A percentile compares a stretch with the other conserved stretches of the same genome.
These are phyloP conservation scores for Lachnellula occidentalis DNA, from an alignment of 2,329 filamentous ascomycete genomes.

Conservation along the genomic window DNA sequence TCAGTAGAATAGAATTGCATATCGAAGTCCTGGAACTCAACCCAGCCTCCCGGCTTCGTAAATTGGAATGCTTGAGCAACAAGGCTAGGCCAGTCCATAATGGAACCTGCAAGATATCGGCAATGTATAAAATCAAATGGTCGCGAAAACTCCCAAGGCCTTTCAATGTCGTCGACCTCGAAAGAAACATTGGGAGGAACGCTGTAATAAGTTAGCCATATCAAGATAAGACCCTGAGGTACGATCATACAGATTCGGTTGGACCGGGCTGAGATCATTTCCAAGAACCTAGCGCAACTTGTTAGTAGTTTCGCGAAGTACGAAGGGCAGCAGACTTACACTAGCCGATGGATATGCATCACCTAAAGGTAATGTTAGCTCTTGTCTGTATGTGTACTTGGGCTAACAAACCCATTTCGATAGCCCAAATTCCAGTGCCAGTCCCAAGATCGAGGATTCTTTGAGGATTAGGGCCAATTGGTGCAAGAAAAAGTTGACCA, in stretches of 20 bases:
- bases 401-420: conserved; percentile 47
- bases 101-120: conserved; percentile 29
- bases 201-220: conserved; percentile 19
- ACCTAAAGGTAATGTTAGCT: conserved; percentile 1
- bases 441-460: conserved; percentile 38
- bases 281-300: conserved; percentile 34
- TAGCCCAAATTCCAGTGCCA: conserved; percentile 56
- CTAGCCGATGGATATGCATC: conserved; percentile 12
- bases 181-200: conserved; percentile 58
- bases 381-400: conserved; percentile 20
- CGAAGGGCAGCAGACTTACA: not conserved
- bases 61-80: conserved; percentile 11
- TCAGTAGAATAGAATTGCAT: conserved; percentile 13
- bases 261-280: conserved; percentile 62
- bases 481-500: conserved; percentile 16
- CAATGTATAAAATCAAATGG: conserved; percentile 56
- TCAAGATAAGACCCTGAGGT: not conserved
- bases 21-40: conserved; percentile 17
- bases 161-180: conserved; percentile 57
- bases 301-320: not conserved
- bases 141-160: conserved; percentile 38
- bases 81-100: conserved; percentile 11
- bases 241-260: conserved; percentile 38
- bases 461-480: conserved; percentile 25
- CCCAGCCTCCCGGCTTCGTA: conserved; percentile 13